A percentile compares a stretch with the other conserved stretches of the same genome.
Evolutionary conservation across 2,329 filamentous ascomycete genomes (phyloP).

Genomic region (Phaeosphaeriaceae sp.): DNA sequence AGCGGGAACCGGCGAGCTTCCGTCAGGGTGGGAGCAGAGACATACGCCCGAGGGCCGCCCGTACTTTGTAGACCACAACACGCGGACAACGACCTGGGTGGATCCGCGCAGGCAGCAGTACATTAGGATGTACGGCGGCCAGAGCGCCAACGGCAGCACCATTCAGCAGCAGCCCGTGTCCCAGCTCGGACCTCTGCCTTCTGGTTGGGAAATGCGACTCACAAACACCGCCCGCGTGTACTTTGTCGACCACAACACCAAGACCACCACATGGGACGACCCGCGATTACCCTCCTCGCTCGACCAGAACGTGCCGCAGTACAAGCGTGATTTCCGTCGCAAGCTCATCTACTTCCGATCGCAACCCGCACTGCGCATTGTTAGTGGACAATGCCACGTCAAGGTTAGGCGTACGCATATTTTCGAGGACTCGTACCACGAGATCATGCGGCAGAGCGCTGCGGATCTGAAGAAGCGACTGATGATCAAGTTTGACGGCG

Average conservation of each 20-base stretch:
- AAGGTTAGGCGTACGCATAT: conserved; percentile 97
- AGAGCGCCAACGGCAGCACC: conserved; percentile 74
- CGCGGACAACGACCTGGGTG: conserved; percentile 97
- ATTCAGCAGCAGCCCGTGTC: conserved; percentile 98
- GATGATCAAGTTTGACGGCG: conserved; percentile 99
- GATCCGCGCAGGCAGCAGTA: conserved; percentile 97
- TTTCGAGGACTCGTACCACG: conserved; percentile 98
- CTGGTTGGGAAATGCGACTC: conserved; percentile 99
- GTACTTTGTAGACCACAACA: conserved; percentile 99
- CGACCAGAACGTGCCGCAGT: conserved; percentile 98
- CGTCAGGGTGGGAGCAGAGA: conserved; percentile 94
- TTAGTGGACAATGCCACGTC: conserved; percentile 96
- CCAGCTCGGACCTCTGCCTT: conserved; percentile 91
- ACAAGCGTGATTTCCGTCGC: conserved; percentile 97
- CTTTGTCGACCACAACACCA: conserved; percentile 99
- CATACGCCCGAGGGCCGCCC: conserved; percentile 93
- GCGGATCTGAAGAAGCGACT: conserved; percentile 96
- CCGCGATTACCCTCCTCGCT: conserved; percentile 92
- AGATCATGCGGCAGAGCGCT: conserved; percentile 95
- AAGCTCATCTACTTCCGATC: conserved; percentile 99
- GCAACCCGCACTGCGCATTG: conserved; percentile 92
- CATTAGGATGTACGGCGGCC: conserved; percentile 96
- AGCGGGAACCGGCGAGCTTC: conserved; percentile 91
- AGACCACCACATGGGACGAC: conserved; percentile 99
- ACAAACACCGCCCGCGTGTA: conserved; percentile 98